phyloP scores from a whole-genome alignment of 352 stramenopile genomes.

The Pythium volutum region DNA sequence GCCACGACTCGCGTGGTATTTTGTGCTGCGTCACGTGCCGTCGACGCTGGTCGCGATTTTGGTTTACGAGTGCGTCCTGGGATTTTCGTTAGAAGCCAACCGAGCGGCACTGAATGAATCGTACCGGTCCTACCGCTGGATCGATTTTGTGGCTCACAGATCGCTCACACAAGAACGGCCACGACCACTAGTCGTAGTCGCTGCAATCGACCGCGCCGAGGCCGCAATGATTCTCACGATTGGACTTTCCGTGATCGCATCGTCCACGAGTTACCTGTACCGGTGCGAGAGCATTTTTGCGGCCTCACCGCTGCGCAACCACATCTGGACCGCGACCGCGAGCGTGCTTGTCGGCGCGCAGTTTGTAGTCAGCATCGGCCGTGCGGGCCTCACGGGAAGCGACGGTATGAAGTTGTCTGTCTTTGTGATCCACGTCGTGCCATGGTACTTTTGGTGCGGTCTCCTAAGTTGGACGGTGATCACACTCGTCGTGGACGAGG shows the following conservation, averaged over 20 bases:
- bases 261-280: constrained; percentile 72
- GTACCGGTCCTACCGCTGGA: constrained; percentile 44
- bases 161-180: constrained; percentile 43
- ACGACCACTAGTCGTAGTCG: constrained; percentile 41
- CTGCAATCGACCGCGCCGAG: constrained; percentile 71
- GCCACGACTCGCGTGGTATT: constrained; percentile 57
- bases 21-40: constrained; percentile 67
- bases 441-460: constrained; percentile 56
- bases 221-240: constrained; percentile 71
- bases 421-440: constrained; percentile 49
- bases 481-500: constrained; percentile 59
- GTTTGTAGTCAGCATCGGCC: constrained; percentile 36
- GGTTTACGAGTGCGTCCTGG: constrained; percentile 69
- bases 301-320: constrained; percentile 67
- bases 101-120: constrained; percentile 13
- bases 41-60: constrained; percentile 54
- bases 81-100: constrained; percentile 55
- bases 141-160: constrained; percentile 62
- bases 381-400: constrained; percentile 40
- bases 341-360: constrained; percentile 46
- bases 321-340: constrained; percentile 51
- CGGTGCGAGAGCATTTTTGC: constrained; percentile 70
- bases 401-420: constrained; percentile 51
- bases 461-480: constrained; percentile 59
- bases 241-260: constrained; percentile 62